phyloP scores from a whole-genome alignment of 2,329 filamentous ascomycete species.

The Fusarium sp. region DNA sequence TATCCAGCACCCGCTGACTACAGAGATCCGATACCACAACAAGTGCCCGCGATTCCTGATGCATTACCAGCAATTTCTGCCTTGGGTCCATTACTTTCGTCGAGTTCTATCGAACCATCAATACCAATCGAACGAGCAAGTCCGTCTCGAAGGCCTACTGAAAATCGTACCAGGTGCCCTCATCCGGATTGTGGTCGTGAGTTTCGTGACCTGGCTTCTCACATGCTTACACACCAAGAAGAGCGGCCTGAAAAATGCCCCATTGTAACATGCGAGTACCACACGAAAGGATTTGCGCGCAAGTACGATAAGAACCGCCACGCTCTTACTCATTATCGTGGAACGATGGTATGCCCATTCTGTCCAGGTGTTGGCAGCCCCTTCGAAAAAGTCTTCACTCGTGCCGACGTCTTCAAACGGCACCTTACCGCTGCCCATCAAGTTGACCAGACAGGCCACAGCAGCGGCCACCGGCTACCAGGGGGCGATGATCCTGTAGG shows the following conservation, averaged over 20 bases:
- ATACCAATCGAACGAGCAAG: constrained; percentile 43
- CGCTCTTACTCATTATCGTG: constrained; percentile 96
- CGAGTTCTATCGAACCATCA: constrained; percentile 38
- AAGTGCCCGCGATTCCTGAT: constrained; percentile 28
- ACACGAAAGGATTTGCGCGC: constrained; percentile 91
- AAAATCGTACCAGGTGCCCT: constrained; percentile 62
- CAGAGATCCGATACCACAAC: constrained; percentile 20
- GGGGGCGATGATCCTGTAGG: constrained; percentile 34
- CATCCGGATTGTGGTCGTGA: constrained; percentile 68
- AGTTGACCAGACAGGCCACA: constrained; percentile 93
- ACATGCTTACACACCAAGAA: constrained; percentile 95
- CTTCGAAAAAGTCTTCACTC: constrained; percentile 94
- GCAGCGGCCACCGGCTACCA: constrained; percentile 69
- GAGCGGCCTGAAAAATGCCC: constrained; percentile 97
- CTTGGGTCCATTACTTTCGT: constrained; percentile 25
- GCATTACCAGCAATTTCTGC: constrained; percentile 15
- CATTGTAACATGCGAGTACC: constrained; percentile 92
- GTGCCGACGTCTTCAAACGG: constrained; percentile 96
- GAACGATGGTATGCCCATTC: constrained; percentile 97
- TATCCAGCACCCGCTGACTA: constrained; percentile 42
- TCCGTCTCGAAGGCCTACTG: constrained; percentile 47
- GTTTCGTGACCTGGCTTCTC: constrained; percentile 78
- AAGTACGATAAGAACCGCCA: constrained; percentile 99
- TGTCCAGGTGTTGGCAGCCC: constrained; percentile 89
- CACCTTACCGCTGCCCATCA: constrained; percentile 93